Base-by-base conservation (phyloP, 768 basidiomycete genomes). In the Epithele typhae region DNA sequence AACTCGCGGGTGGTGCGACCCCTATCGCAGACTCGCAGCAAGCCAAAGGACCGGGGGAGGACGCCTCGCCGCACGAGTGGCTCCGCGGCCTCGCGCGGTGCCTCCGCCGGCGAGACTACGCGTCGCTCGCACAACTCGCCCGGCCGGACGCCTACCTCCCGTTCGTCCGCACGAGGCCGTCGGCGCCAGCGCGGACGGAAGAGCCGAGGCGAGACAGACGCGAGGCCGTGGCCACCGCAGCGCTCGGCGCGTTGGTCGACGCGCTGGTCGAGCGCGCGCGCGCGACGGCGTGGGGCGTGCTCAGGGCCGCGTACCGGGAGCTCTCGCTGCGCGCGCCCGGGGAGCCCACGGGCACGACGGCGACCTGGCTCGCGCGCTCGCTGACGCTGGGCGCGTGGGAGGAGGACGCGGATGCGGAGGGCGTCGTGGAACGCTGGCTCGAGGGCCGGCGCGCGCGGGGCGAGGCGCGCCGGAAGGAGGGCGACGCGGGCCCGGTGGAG, bases 251-350 rank as follows among this genome's bases (percentile, higher is more conserved):
- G 14, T 67, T 81, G 1, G 57, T 82, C 9, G 70, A 75, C 18
- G 63, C 64, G 4, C 58, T 87, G 27, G 74, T 79, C 14, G 58
- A 48, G 2, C 81, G 77, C 61, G 71, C 71, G 5, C 71, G 81
- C 25, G 68, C 70, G 17, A 75, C 67, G n/a, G 65, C 78, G 2
- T 88, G 86, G 86, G 58, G 40, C 0, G 63, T 84, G 14, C 55
- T 88, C 36, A 77, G 83, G 24, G 68, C 73, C 18, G 77, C 78
- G 0, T 87, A 88, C 60, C 71, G 82, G 37, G 86, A 87, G 56
- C 45, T 87, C 15, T 58, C 65, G 6, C 60, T 64, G 21, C 48
- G 44, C 25, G 39, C 51, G n/a, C 38, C 38, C 1, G 21, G 25
- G 17, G 37, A 35, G n/a, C 27, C 18, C 10, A 11, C 21, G 21